Conservation (phyloP, 331 rosid genomes). For the Phaseolus coccineus region DNA sequence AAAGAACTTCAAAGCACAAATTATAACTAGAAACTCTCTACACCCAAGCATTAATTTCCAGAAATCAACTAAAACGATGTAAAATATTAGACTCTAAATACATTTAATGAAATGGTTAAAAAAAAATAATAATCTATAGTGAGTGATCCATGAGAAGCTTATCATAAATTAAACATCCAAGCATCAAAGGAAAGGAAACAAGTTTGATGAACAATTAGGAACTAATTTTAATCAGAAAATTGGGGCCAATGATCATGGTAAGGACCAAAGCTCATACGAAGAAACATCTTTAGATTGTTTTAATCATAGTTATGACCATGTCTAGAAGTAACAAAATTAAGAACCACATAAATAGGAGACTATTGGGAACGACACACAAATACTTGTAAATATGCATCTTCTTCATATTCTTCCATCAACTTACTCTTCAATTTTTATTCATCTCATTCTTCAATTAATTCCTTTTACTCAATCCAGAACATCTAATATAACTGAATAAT, state of each 20-base stretch:
- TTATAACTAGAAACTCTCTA: not conserved
- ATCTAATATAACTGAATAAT: not conserved
- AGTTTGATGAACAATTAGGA: not conserved
- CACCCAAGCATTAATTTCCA: conserved; percentile 35
- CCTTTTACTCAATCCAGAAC: conserved; percentile 34
- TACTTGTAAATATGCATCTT: conserved; percentile 20
- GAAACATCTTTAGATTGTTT: conserved; percentile 18
- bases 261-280: conserved; percentile 26
- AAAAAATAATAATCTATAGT: not conserved
- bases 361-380: conserved; percentile 20
- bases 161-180: conserved; percentile 1
- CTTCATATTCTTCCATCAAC: conserved; percentile 36
- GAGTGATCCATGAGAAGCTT: not conserved
- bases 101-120: conserved; percentile 17
- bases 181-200: not conserved
- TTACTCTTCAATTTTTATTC: conserved; percentile 15
- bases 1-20: conserved; percentile 34
- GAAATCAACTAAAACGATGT: conserved; percentile 25
- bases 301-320: not conserved
- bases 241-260: conserved; percentile 8
- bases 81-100: conserved; percentile 14
- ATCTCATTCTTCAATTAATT: conserved; percentile 28
- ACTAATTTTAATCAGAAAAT: conserved; percentile 15
- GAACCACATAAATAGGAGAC: conserved; percentile 15
- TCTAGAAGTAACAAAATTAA: conserved; percentile 13